A percentile compares a stretch with the other conserved stretches of the same genome.
Evolutionary conservation across 2,329 filamentous ascomycete genomes (phyloP).

Genomic region (Rosellinia necatrix): DNA sequence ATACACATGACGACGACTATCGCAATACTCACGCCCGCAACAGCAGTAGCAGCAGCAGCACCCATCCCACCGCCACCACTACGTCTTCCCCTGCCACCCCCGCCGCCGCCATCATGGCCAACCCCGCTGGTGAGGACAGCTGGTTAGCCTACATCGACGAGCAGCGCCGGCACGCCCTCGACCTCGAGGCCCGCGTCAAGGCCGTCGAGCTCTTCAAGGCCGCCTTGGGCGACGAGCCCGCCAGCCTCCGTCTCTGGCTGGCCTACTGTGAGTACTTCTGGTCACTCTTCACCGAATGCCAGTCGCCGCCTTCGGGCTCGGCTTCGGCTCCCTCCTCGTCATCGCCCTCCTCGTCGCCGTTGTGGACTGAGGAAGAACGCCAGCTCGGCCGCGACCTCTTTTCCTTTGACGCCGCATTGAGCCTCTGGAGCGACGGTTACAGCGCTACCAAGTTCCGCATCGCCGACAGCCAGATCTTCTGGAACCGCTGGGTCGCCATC

Average conservation of each 20-base stretch:
- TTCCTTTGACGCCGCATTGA: conserved; percentile 66
- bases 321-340: background rate
- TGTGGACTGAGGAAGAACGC: conserved; percentile 70
- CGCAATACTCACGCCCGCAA: conserved; percentile 3
- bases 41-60: conserved; percentile 10
- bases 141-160: conserved; percentile 81
- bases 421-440: conserved; percentile 73
- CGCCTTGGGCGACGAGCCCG: conserved; percentile 72
- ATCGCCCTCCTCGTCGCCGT: conserved; percentile 25
- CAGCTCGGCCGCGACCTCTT: conserved; percentile 73
- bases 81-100: too few relatives aligned
- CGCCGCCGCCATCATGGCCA: conserved; percentile 47
- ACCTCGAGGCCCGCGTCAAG: conserved; percentile 69
- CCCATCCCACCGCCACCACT: conserved; percentile 18
- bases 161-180: conserved; percentile 61
- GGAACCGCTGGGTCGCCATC: conserved; percentile 77
- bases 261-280: conserved; percentile 80
- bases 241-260: conserved; percentile 75
- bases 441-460: conserved; percentile 74
- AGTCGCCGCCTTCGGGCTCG: conserved; percentile 49
- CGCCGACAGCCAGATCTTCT: conserved; percentile 76
- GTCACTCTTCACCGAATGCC: conserved; percentile 69
- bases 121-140: conserved; percentile 73
- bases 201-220: conserved; percentile 74
- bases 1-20: conserved; percentile 27